Base-by-base conservation (phyloP, 495 filamentous ascomycete genomes). In the Cercophora scortea region DNA sequence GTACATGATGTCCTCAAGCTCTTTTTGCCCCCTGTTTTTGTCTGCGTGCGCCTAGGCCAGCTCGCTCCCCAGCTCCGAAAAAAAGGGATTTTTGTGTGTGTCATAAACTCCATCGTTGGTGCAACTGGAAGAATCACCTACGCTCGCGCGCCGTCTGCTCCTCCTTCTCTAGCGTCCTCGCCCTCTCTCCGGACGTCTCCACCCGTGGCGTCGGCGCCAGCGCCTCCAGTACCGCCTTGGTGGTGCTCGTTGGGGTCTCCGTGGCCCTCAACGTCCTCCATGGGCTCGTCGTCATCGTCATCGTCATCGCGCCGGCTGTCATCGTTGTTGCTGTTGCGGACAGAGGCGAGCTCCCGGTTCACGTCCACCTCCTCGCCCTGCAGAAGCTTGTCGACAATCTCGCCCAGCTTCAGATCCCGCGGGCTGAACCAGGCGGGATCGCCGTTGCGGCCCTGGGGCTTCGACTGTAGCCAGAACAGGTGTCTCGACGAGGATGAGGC, bases 81-180 rank as follows among this genome's bases (percentile, higher is more conserved):
- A 39, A 42, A 12, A 3, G 7, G 38, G 56, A 59, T 70, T 60
- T 47, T 49, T 42, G 46, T 48, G 33, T 58, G 61, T 25, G 25
- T 25, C 25, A 25, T 25, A 25, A 25, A 25, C 25, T 25, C 25
- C 25, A 25, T 25, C 25, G 25, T 25, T 25, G 25, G 25, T 25
- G 25, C 25, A 25, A 25, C 25, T 25, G 60, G 62, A 72, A 71
- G 73, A 67, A 75, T 74, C 71, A 97, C 93, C 93, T 97, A 98
- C 93, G 92, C 91, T 95, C 91, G 80, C 71, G 88, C 94, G 56
- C 94, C 93, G 71, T 96, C 92, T 51, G 88, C 90, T 62, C 94
- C 94, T 49, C 91, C 93, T 62, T 95, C 89, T 68, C 93, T 76
- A 32, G 89, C 81, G 54, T 82, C 83, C 68, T 88, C 83, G 51